Percentiles rank a stretch among this genome's conserved stretches.
Evolutionary conservation across 2,329 filamentous ascomycete species (phyloP).

Genomic region (Alternaria metachromatica): DNA sequence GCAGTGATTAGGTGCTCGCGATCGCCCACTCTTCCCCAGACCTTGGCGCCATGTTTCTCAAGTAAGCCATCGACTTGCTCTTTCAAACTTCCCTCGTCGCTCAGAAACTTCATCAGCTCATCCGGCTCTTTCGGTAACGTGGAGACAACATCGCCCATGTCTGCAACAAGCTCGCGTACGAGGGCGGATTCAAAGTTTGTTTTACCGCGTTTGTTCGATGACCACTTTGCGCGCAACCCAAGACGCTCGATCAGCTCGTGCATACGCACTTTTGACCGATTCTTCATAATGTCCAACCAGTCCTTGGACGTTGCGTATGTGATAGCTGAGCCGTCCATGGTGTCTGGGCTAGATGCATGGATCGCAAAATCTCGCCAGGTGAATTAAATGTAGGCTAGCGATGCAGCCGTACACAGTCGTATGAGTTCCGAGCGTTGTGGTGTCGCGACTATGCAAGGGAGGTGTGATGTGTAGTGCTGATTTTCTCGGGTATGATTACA

Average conservation of each 20-base stretch:
- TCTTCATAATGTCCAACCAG: conserved; percentile 49
- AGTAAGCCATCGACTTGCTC: conserved; percentile 39
- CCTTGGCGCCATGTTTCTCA: conserved; percentile 40
- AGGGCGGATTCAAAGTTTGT: conserved; percentile 46
- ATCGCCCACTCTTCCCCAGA: conserved; percentile 41
- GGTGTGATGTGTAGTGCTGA: conserved; percentile 18
- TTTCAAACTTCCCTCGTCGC: conserved; percentile 37
- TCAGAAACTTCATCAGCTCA: conserved; percentile 38
- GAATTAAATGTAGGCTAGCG: not conserved
- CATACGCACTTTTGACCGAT: conserved; percentile 45
- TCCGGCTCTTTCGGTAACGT: conserved; percentile 44
- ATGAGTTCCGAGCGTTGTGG: not conserved
- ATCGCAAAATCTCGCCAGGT: conserved; percentile 4
- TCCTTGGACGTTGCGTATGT: conserved; percentile 42
- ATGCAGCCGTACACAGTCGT: not conserved
- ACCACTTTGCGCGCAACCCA: conserved; percentile 46
- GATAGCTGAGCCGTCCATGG: conserved; percentile 36
- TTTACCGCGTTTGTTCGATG: conserved; percentile 48
- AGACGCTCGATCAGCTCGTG: conserved; percentile 47
- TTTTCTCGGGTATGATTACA: conserved; percentile 21
- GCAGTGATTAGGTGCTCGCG: conserved; percentile 43
- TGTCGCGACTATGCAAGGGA: conserved; percentile 1
- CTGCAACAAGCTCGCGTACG: conserved; percentile 43
- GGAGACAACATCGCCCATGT: conserved; percentile 43
- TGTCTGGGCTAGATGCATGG: conserved; percentile 15